A percentile compares a stretch with the other conserved stretches of the same genome.
These are phyloP conservation scores for Saturnispora ahearnii DNA, from an alignment of 805 yeast species.

Conservation along the genomic window DNA sequence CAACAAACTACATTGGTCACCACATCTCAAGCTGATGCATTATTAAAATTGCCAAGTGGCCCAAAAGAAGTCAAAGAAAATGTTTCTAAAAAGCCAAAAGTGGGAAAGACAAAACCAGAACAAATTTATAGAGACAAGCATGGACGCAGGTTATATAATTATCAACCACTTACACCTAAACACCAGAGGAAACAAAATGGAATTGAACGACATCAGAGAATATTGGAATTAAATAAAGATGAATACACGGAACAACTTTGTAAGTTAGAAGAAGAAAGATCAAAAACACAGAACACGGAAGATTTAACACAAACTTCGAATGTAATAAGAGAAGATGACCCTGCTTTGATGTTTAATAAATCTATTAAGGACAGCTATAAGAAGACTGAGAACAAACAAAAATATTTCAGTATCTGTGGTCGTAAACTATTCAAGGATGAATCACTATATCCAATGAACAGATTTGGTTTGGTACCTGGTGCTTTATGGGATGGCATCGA, in stretches of 20 bases:
- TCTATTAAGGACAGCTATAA: slow-evolving; percentile 15
- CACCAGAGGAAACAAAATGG: slow-evolving; percentile 3
- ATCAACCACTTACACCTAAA: neutral
- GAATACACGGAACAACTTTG: slow-evolving; percentile 10
- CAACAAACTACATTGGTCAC: neutral
- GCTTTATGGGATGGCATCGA: slow-evolving; percentile 88
- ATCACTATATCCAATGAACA: slow-evolving; percentile 43
- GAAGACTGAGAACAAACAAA: slow-evolving; percentile 10
- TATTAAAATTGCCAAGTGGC: neutral
- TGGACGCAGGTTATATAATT: neutral
- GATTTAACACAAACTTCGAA: slow-evolving; percentile 26
- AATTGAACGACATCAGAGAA: slow-evolving; percentile 5
- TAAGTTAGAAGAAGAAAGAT: slow-evolving; percentile 23
- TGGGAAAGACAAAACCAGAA: slow-evolving; percentile 3
- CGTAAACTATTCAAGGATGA: slow-evolving; percentile 47
- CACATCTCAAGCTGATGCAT: neutral
- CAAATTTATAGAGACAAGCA: slow-evolving; percentile 3
- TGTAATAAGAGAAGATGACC: slow-evolving; percentile 67
- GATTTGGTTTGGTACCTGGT: slow-evolving; percentile 75
- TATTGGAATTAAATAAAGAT: neutral
- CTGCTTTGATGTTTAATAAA: slow-evolving; percentile 42
- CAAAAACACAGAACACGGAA: slow-evolving; percentile 14
- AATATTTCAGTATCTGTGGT: slow-evolving; percentile 32
- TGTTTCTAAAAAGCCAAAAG: slow-evolving; percentile 3
- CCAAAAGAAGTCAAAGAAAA: neutral